phyloP scores from a whole-genome alignment of 2,329 filamentous ascomycete genomes.

The Parascedosporium putredinis region DNA sequence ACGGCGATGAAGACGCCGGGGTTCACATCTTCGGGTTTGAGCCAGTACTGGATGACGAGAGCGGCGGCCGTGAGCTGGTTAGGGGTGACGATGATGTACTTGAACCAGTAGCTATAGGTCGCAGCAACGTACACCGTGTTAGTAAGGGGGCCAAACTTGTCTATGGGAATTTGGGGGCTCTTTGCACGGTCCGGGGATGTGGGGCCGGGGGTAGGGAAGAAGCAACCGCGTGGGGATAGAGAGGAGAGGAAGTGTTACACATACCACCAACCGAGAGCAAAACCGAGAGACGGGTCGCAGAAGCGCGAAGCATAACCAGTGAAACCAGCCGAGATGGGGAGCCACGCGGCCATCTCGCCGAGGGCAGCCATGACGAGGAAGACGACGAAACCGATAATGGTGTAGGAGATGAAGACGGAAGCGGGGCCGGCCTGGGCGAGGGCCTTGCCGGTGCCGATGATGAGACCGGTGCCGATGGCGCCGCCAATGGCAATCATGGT shows the following conservation, averaged over 20 bases:
- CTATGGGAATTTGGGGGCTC: too few relatives aligned
- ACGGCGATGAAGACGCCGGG: slow-evolving; percentile 71
- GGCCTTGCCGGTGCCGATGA: slow-evolving; percentile 55
- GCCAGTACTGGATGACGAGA: slow-evolving; percentile 71
- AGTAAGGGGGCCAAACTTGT: too few relatives aligned
- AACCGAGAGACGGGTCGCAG: slow-evolving; percentile 71
- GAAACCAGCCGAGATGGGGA: slow-evolving; percentile 69
- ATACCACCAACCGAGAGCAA: slow-evolving; percentile 64
- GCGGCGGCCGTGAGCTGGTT: slow-evolving; percentile 77
- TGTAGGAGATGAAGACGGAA: slow-evolving; percentile 62
- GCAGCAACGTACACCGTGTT: too few relatives aligned
- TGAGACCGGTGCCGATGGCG: slow-evolving; percentile 63
- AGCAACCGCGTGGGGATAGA: too few relatives aligned
- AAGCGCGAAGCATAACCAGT: slow-evolving; percentile 72
- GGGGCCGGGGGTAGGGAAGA: too few relatives aligned
- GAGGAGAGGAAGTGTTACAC: slow-evolving; percentile 16
- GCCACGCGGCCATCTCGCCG: slow-evolving; percentile 77
- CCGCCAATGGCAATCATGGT: slow-evolving; percentile 62
- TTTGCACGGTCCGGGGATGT: too few relatives aligned
- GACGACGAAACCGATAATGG: slow-evolving; percentile 59
- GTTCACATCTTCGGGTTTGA: slow-evolving; percentile 54
- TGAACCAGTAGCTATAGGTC: slow-evolving; percentile 46
- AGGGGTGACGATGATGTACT: slow-evolving; percentile 80
- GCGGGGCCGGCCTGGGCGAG: slow-evolving; percentile 47
- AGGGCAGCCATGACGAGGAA: slow-evolving; percentile 74